These are phyloP conservation scores for Mortierella antarctica DNA, from an alignment of 192 early-diverging fungal species.

Conservation along the genomic window DNA sequence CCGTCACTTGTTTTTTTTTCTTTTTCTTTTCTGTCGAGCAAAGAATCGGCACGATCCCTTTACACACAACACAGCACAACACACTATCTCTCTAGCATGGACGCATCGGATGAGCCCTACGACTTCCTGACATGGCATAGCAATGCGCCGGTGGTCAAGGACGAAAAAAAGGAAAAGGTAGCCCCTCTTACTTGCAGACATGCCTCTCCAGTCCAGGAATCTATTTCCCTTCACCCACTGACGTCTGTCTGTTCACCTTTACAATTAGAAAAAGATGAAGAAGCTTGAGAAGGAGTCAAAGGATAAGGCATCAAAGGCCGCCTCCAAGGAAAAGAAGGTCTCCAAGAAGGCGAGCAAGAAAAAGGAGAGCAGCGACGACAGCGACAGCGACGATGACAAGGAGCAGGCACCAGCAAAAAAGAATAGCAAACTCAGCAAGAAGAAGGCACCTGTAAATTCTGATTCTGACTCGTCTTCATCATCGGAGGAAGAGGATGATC, in stretches of 20 bases:
- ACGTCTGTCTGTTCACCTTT: not conserved
- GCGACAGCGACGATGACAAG: slow-evolving; percentile 39
- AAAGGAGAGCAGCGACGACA: slow-evolving; percentile 1
- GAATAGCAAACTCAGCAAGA: slow-evolving; percentile 56
- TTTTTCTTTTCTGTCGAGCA: not conserved
- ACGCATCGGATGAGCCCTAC: slow-evolving; percentile 44
- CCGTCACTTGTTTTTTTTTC: slow-evolving; percentile 7
- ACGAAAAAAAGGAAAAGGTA: slow-evolving; percentile 51
- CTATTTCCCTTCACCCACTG: not conserved
- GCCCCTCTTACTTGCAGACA: not conserved
- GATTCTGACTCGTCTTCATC: slow-evolving; percentile 24
- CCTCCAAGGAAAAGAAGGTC: not conserved
- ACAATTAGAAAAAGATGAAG: slow-evolving; percentile 37
- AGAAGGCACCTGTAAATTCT: slow-evolving; percentile 17
- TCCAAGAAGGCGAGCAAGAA: slow-evolving; percentile 29
- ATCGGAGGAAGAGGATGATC: slow-evolving; percentile 42
- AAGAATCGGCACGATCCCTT: not conserved
- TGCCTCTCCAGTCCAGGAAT: not conserved
- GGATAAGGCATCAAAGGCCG: slow-evolving; percentile 8
- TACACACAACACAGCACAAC: not conserved
- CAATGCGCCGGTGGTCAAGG: slow-evolving; percentile 49
- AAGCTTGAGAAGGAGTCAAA: slow-evolving; percentile 37
- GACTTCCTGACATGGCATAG: slow-evolving; percentile 53
- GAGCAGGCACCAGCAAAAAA: slow-evolving; percentile 53
- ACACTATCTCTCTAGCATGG: slow-evolving; percentile 6